Conservation (phyloP, 2,329 filamentous ascomycete genomes). For the Aspergillus aculeatus region DNA sequence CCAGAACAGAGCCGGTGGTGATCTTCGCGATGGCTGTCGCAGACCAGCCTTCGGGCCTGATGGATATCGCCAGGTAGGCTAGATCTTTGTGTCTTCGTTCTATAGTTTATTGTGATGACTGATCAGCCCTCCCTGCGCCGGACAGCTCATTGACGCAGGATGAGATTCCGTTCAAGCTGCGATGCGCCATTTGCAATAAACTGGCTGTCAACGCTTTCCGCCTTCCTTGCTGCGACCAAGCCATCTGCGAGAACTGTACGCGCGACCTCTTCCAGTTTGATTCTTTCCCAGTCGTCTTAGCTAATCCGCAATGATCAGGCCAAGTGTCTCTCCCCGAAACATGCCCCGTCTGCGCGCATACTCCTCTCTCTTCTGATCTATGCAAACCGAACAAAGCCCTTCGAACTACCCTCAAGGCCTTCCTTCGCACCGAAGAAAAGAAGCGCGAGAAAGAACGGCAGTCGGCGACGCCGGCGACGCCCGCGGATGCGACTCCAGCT, state of each 20-base stretch:
- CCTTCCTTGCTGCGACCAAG: constrained; percentile 90
- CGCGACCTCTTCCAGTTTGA: constrained; percentile 32
- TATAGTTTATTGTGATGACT: background rate
- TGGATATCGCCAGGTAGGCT: constrained; percentile 45
- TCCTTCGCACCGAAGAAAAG: constrained; percentile 86
- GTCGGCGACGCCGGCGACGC: constrained; percentile 34
- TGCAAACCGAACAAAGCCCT: constrained; percentile 87
- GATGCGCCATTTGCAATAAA: constrained; percentile 90
- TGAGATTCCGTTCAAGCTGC: constrained; percentile 92
- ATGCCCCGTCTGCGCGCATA: constrained; percentile 92
- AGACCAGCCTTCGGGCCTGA: constrained; percentile 41
- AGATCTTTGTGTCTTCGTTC: background rate
- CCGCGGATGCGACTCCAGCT: constrained; percentile 20
- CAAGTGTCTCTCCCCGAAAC: constrained; percentile 72
- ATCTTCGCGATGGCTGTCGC: constrained; percentile 37
- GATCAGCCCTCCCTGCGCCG: background rate
- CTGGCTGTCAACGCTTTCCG: constrained; percentile 88
- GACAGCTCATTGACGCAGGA: constrained; percentile 71
- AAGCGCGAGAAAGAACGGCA: constrained; percentile 68
- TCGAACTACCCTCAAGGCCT: constrained; percentile 89
- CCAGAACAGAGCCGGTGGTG: background rate
- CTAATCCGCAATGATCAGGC: constrained; percentile 49
- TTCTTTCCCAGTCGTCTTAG: background rate
- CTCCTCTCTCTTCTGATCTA: constrained; percentile 78
- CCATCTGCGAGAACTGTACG: constrained; percentile 87